Evolutionary conservation across 1,284 basidiomycete genomes (phyloP), one percentile per base, ranked within the genome.

Genomic region (Leucoagaricus sp.): DNA sequence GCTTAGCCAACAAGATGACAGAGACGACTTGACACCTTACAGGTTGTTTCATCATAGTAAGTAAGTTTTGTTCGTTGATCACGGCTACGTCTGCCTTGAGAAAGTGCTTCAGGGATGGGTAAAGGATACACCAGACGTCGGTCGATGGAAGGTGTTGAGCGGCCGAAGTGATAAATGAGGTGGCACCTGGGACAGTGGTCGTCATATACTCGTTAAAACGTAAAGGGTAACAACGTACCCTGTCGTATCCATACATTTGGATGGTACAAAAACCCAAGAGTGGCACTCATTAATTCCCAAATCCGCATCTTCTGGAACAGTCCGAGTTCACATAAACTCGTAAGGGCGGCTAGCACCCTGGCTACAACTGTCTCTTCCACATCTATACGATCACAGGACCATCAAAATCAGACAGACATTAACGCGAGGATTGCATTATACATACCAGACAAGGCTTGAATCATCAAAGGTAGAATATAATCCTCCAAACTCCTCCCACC

Each of bases 161-260:
- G 6, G 92, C 87, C 1, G 92, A 87, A 0, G 93, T 87, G 46
- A 99, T 89, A 67, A 98, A 93, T 0, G 91, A 88, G 5, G 87
- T 87, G 3, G 94, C 85, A 21, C 91, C 94, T 95, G 61, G 10
- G 58, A 38, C 12, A 28, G 26, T 26, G 42, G 55, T 40, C 51
- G 41, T 8, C 15, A 49, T 2, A 52, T 28, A 3, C 1, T 23
- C 17, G 41, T 15, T 41, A 41, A 5, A 55, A 50, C 12, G 46
- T 17, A 10, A 25, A 26, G 49, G 48, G 5, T 2, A 9, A 44
- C 52, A 52, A 58, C 74, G 59, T 54, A 90, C 94, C 91, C 79
- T 98, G 93, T 58, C 94, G 80, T 65, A 99, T 92, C 96, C 96
- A 98, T n/a, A 86, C 74, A 70, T 98, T 96, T 0, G 97, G 96